Evolutionary conservation across 139 green algal genomes (phyloP).

Genomic region (Micractinium sp.): DNA sequence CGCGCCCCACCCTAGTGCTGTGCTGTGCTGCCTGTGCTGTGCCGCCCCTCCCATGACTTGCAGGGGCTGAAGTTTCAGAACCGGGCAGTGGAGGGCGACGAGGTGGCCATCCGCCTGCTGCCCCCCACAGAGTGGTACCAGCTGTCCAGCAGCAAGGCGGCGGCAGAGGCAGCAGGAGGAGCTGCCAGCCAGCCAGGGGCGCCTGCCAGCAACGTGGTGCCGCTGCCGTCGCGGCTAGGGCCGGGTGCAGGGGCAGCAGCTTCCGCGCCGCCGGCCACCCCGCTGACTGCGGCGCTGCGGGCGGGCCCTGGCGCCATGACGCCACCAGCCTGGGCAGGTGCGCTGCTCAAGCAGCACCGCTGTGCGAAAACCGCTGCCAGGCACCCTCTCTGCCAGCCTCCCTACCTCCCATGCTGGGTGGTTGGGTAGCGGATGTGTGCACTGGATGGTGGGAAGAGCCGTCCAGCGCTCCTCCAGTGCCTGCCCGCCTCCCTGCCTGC

Average conservation of each 20-base stretch:
- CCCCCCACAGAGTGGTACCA: slow-evolving; percentile 37
- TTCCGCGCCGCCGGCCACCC: background rate
- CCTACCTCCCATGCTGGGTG: no score
- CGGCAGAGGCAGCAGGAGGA: slow-evolving; percentile 11
- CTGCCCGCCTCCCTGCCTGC: background rate
- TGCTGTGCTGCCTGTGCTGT: no score
- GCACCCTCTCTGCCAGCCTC: no score
- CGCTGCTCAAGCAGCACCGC: background rate
- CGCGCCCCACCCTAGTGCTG: no score
- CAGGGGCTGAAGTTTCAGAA: slow-evolving; percentile 62
- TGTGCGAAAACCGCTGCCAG: background rate
- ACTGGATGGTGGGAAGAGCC: no score
- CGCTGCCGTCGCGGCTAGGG: background rate
- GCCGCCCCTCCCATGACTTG: no score
- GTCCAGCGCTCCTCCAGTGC: background rate
- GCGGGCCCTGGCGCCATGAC: slow-evolving; percentile 11
- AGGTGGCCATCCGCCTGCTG: slow-evolving; percentile 77
- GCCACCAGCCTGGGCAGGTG: background rate
- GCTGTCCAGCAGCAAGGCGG: slow-evolving; percentile 35
- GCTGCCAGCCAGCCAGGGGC: background rate
- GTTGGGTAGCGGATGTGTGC: no score
- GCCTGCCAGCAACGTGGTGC: background rate
- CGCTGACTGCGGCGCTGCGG: slow-evolving; percentile 5
- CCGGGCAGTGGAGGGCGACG: slow-evolving; percentile 83
- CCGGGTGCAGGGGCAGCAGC: background rate